phyloP scores from a whole-genome alignment of 805 yeast species.

The Spencermartinsiella europaea region DNA sequence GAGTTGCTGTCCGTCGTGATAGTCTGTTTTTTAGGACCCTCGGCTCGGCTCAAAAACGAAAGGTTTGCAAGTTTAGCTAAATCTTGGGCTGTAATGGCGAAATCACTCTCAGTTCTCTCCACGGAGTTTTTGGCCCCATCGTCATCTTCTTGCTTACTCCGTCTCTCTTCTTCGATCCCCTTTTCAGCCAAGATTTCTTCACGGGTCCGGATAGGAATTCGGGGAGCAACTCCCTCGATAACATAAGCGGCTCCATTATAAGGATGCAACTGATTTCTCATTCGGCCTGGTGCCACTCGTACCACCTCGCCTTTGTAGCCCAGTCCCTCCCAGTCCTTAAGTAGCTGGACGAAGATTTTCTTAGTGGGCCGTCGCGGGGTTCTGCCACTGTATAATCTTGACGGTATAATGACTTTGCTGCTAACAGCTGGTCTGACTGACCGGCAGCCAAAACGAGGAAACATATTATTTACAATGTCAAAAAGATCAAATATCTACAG shows the following conservation, averaged over 20 bases:
- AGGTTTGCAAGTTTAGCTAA: neutral
- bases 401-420: neutral
- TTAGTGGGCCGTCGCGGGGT: neutral
- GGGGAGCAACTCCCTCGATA: constrained; percentile 28
- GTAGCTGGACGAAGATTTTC: constrained; percentile 61
- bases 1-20: neutral
- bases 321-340: constrained; percentile 56
- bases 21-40: neutral
- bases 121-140: too few relatives aligned
- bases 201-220: constrained; percentile 19
- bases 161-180: too few relatives aligned
- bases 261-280: constrained; percentile 74
- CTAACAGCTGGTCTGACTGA: too few relatives aligned
- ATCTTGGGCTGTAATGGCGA: neutral
- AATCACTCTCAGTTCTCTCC: too few relatives aligned
- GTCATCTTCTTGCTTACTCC: too few relatives aligned
- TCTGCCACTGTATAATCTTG: neutral
- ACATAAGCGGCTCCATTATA: constrained; percentile 72
- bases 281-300: constrained; percentile 68
- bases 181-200: neutral
- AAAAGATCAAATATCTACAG: too few relatives aligned
- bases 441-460: too few relatives aligned
- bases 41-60: neutral
- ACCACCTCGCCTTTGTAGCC: constrained; percentile 72
- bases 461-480: too few relatives aligned